Conservation (phyloP, 2,329 filamentous ascomycete genomes). For the Blumeria hordei region DNA sequence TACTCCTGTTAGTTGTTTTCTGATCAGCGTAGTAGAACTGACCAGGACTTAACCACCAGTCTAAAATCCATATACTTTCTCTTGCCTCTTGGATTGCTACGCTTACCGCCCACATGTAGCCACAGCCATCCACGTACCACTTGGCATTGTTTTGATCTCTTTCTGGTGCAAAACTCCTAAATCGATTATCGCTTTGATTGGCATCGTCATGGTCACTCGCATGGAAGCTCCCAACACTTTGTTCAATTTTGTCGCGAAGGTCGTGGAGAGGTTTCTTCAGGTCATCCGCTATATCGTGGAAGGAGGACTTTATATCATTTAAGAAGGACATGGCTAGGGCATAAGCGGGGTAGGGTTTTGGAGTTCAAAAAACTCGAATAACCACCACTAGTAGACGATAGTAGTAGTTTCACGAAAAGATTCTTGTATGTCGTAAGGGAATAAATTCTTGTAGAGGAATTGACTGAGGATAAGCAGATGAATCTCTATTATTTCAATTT, state of each 20-base stretch:
- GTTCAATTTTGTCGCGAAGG: slow-evolving; percentile 15
- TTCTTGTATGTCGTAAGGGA: too few relatives aligned
- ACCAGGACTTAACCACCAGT: slow-evolving; percentile 66
- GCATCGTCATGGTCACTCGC: slow-evolving; percentile 19
- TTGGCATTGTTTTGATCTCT: slow-evolving; percentile 50
- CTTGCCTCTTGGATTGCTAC: slow-evolving; percentile 52
- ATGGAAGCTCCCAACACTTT: slow-evolving; percentile 21
- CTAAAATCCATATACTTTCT: slow-evolving; percentile 57
- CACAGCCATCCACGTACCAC: slow-evolving; percentile 71
- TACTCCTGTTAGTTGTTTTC: background rate
- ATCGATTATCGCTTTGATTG: slow-evolving; percentile 26
- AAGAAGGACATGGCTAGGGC: slow-evolving; percentile 7
- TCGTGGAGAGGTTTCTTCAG: slow-evolving; percentile 6
- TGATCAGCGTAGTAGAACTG: background rate
- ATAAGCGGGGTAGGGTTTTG: too few relatives aligned
- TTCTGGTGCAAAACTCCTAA: slow-evolving; percentile 47
- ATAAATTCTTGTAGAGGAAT: too few relatives aligned
- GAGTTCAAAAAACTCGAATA: too few relatives aligned
- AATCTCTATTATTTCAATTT: too few relatives aligned
- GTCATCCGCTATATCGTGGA: slow-evolving; percentile 6
- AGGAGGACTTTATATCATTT: slow-evolving; percentile 4
- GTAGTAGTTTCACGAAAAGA: too few relatives aligned
- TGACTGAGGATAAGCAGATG: too few relatives aligned
- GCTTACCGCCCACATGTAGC: slow-evolving; percentile 69
- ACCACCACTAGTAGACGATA: too few relatives aligned